Evolutionary conservation across 2,329 filamentous ascomycete species (phyloP).

Genomic region (Phaeoacremonium minimum): DNA sequence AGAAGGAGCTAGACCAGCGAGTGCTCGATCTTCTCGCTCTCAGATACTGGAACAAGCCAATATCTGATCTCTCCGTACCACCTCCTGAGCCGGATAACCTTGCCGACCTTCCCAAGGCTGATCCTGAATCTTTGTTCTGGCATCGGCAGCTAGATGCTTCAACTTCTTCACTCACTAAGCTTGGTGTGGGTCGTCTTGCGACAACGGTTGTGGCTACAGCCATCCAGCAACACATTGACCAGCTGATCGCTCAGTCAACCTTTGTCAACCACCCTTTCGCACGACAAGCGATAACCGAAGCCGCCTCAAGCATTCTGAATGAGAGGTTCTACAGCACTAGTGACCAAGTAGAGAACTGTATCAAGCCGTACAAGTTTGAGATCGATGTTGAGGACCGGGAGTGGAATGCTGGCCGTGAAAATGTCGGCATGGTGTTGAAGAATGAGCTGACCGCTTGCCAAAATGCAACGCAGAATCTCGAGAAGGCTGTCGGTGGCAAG

Average conservation of each 20-base stretch:
- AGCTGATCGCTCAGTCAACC: constrained; percentile 72
- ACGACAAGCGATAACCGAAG: constrained; percentile 86
- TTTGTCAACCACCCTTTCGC: constrained; percentile 91
- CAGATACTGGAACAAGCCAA: constrained; percentile 94
- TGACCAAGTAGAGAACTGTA: constrained; percentile 97
- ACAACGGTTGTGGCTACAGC: constrained; percentile 86
- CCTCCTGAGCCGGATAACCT: constrained; percentile 68
- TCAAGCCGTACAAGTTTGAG: constrained; percentile 98
- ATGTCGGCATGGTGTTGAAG: constrained; percentile 76
- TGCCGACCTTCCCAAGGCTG: constrained; percentile 76
- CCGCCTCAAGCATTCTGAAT: constrained; percentile 83
- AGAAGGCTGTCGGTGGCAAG: constrained; percentile 72
- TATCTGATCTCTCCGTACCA: constrained; percentile 71
- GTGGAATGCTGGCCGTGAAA: constrained; percentile 81
- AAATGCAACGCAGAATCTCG: constrained; percentile 68
- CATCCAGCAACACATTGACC: constrained; percentile 81
- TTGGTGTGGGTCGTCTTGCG: constrained; percentile 87
- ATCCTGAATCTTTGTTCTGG: constrained; percentile 85
- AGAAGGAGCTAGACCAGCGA: constrained; percentile 88
- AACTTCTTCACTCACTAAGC: constrained; percentile 82
- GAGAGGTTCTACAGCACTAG: constrained; percentile 96
- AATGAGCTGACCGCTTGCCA: constrained; percentile 84
- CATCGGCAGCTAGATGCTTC: constrained; percentile 91
- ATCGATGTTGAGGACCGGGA: constrained; percentile 91
- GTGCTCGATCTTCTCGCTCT: constrained; percentile 90